A percentile compares a stretch with the other conserved stretches of the same genome.
phyloP scores from a whole-genome alignment of 192 early-diverging fungal species.

The Chytriomyces sp. region DNA sequence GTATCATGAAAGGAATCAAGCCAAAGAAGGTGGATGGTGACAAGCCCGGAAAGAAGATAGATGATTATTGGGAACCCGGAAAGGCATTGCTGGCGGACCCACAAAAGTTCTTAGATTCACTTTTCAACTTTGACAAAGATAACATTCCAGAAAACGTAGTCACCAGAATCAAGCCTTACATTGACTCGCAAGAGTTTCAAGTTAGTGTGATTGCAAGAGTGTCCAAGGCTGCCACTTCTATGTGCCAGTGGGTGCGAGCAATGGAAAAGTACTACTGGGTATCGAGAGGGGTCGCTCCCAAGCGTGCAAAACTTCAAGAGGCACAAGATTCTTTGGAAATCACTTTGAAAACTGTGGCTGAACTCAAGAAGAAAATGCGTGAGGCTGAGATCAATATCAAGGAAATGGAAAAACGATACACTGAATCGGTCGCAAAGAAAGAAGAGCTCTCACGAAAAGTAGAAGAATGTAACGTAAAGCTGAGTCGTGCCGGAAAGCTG shows the following conservation, averaged over 20 bases:
- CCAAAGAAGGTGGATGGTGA: conserved; percentile 66
- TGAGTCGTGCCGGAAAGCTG: conserved; percentile 59
- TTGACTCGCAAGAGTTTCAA: conserved; percentile 67
- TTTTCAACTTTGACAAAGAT: conserved; percentile 67
- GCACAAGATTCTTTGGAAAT: conserved; percentile 60
- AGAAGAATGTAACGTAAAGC: conserved; percentile 60
- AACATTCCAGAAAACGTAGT: conserved; percentile 56
- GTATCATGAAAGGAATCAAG: conserved; percentile 66
- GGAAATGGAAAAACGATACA: conserved; percentile 64
- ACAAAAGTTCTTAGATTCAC: conserved; percentile 62
- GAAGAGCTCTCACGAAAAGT: conserved; percentile 65
- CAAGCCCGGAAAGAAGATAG: conserved; percentile 62
- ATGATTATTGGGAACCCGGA: conserved; percentile 61
- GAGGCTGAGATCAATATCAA: conserved; percentile 65
- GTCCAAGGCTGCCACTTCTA: conserved; percentile 62
- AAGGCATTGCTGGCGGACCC: conserved; percentile 54
- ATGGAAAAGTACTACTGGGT: conserved; percentile 72
- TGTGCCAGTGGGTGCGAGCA: conserved; percentile 67
- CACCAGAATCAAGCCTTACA: conserved; percentile 63
- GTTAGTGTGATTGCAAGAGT: conserved; percentile 59
- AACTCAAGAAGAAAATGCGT: conserved; percentile 61
- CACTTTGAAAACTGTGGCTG: conserved; percentile 57
- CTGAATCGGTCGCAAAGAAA: conserved; percentile 63
- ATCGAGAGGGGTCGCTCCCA: conserved; percentile 59
- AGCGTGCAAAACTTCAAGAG: conserved; percentile 53